Conservation (phyloP, 768 basidiomycete species). For the Botryobasidium botryosum region DNA sequence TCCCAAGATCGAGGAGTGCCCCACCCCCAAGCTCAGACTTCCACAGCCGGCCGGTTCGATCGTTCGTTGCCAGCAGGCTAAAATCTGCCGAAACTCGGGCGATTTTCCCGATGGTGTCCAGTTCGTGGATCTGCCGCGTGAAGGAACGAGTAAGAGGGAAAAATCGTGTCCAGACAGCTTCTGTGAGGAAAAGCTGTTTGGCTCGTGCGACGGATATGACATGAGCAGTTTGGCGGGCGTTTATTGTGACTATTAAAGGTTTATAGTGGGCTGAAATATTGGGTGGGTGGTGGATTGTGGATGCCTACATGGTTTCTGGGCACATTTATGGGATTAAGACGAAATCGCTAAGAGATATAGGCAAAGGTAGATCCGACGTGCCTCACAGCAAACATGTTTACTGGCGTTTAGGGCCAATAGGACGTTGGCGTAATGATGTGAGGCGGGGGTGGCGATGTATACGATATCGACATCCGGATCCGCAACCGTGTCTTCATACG, state of each 20-base stretch:
- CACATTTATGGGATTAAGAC: not conserved
- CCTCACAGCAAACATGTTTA: conserved; percentile 14
- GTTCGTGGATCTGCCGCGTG: conserved; percentile 7
- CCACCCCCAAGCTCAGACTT: conserved; percentile 14
- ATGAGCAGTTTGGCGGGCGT: conserved; percentile 11
- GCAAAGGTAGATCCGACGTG: not conserved
- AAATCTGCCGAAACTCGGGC: conserved; percentile 13
- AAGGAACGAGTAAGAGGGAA: conserved; percentile 11
- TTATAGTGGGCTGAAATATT: too few species aligned
- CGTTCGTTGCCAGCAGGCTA: conserved; percentile 5
- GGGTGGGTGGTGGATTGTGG: not conserved
- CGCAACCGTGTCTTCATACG: conserved; percentile 12
- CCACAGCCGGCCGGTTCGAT: conserved; percentile 6
- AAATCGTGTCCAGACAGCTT: conserved; percentile 16
- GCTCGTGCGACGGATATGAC: conserved; percentile 9
- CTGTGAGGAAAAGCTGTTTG: conserved; percentile 10
- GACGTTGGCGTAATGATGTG: conserved; percentile 13
- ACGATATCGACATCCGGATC: conserved; percentile 14
- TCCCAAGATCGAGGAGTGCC: conserved; percentile 14
- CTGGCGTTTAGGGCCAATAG: conserved; percentile 11
- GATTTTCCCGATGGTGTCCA: conserved; percentile 9
- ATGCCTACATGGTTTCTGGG: conserved; percentile 10
- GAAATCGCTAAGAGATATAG: not conserved
- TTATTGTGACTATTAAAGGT: conserved; percentile 14
- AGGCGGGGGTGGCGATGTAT: conserved; percentile 14